A percentile compares a stretch with the other conserved stretches of the same genome.
phyloP scores from a whole-genome alignment of 1,284 basidiomycete genomes.

The Exobasidium rhododendri region DNA sequence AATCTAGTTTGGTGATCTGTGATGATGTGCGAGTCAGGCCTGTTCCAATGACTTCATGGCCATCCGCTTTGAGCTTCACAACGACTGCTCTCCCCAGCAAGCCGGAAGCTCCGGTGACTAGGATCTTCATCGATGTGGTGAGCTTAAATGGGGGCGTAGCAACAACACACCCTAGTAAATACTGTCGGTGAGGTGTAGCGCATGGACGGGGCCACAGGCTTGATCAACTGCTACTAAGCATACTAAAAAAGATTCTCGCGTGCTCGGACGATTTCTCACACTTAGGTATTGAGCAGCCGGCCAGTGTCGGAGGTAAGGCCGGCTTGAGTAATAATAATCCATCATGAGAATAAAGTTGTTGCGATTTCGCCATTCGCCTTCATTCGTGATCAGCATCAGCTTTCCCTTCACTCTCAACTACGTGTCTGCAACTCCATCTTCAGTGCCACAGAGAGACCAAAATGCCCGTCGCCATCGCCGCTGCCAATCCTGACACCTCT shows the following conservation, averaged over 20 bases:
- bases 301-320: too few species aligned
- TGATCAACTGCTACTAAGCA: too few species aligned
- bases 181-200: too few species aligned
- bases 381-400: background rate
- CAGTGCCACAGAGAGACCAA: background rate
- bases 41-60: slow-evolving; percentile 54
- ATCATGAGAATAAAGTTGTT: background rate
- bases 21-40: slow-evolving; percentile 55
- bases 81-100: slow-evolving; percentile 58
- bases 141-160: background rate
- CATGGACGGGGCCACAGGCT: too few species aligned
- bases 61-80: slow-evolving; percentile 22
- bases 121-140: slow-evolving; percentile 43
- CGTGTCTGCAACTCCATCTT: background rate
- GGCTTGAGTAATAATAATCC: too few species aligned
- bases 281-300: too few species aligned
- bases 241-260: too few species aligned
- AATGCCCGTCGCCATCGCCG: slow-evolving; percentile 8
- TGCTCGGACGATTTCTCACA: too few species aligned
- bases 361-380: background rate
- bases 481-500: slow-evolving; percentile 11
- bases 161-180: too few species aligned
- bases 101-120: slow-evolving; percentile 59
- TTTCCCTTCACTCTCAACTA: background rate
- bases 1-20: slow-evolving; percentile 57